phyloP scores from a whole-genome alignment of 345 rosid species.

The Acer yangbiense region DNA sequence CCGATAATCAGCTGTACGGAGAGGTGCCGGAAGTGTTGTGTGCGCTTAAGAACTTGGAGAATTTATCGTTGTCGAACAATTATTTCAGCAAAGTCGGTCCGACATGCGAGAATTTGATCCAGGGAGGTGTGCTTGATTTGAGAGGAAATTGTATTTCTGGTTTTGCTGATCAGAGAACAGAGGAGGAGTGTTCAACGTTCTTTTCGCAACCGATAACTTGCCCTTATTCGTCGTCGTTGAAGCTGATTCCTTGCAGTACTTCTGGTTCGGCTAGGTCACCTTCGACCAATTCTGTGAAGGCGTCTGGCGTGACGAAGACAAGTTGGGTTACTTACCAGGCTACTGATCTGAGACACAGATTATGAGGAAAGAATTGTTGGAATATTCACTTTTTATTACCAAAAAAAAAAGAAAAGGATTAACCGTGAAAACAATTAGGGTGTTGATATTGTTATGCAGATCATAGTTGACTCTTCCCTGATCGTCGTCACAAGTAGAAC shows the following conservation, averaged over 20 bases:
- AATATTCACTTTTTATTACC: too few species aligned
- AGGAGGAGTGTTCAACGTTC: conserved; percentile 33
- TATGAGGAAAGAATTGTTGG: neutral
- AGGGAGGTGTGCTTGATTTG: conserved; percentile 31
- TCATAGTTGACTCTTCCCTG: neutral
- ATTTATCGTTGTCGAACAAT: conserved; percentile 41
- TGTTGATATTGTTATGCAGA: neutral
- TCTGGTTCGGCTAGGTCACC: neutral
- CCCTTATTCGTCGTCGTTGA: conserved; percentile 16
- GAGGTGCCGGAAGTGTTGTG: conserved; percentile 46
- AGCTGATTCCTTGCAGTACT: conserved; percentile 33
- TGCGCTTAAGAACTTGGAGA: conserved; percentile 24
- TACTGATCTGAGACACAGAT: conserved; percentile 19
- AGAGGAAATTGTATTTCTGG: conserved; percentile 41
- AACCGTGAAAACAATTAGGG: neutral
- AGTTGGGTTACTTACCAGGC: conserved; percentile 29
- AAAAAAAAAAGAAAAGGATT: too few species aligned
- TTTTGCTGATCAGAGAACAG: conserved; percentile 44
- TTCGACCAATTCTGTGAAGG: neutral
- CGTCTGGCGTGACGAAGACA: neutral
- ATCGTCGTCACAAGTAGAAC: neutral
- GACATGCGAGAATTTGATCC: conserved; percentile 33
- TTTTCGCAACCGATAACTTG: conserved; percentile 26
- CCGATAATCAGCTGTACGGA: conserved; percentile 42
- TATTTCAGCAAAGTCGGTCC: conserved; percentile 43